phyloP scores from a whole-genome alignment of 257 asterid species.

The Cynanchum wilfordii region DNA sequence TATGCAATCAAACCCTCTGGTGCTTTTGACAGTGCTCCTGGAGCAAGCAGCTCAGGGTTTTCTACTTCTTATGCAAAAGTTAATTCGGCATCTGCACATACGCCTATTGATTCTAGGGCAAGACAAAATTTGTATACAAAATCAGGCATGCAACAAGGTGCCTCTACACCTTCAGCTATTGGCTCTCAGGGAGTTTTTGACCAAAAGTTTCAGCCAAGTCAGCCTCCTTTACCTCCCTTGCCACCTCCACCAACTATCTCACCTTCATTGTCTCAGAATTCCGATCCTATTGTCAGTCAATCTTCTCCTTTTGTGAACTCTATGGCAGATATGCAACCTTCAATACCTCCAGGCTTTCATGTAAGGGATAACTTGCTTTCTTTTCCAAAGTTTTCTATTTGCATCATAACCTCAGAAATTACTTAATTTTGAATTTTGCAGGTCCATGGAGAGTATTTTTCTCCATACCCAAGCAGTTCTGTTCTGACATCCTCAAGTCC shows the following conservation, averaged over 20 bases:
- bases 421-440: constrained; percentile 30
- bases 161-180: constrained; percentile 28
- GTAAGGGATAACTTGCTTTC: constrained; percentile 23
- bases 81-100: constrained; percentile 37
- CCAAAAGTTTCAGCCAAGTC: constrained; percentile 51
- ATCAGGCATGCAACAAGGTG: constrained; percentile 32
- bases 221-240: constrained; percentile 68
- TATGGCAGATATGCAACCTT: constrained; percentile 44
- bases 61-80: constrained; percentile 37
- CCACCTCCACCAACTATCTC: constrained; percentile 58
- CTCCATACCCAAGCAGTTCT: constrained; percentile 33
- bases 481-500: constrained; percentile 32
- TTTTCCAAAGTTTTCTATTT: neutral
- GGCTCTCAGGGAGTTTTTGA: constrained; percentile 65
- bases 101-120: constrained; percentile 49
- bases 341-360: constrained; percentile 49
- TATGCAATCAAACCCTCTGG: constrained; percentile 31
- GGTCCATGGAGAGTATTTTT: constrained; percentile 61
- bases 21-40: constrained; percentile 39
- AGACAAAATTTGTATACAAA: constrained; percentile 45
- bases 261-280: constrained; percentile 42
- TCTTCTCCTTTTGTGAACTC: constrained; percentile 43
- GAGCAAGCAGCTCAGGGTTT: constrained; percentile 41
- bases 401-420: neutral
- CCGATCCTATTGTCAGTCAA: constrained; percentile 37